Conservation (phyloP, 2,329 filamentous ascomycete species). For the Pseudopithomyces chartarum region DNA sequence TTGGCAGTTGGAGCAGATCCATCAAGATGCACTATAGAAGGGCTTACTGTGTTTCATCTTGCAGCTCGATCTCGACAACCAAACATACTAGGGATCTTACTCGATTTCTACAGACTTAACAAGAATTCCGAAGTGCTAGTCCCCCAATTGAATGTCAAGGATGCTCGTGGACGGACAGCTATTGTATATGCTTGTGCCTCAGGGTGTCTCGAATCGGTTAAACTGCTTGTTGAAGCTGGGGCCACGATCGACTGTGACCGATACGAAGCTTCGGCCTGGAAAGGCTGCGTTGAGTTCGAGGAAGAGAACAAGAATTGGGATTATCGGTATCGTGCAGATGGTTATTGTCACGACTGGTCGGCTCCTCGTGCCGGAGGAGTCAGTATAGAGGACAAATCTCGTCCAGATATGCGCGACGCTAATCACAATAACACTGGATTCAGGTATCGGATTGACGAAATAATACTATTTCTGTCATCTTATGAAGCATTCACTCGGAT, state of each 20-base stretch:
- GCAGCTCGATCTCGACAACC: neutral
- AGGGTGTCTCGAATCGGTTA: neutral
- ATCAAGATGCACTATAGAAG: no score
- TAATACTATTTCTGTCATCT: no score
- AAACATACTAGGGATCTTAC: neutral
- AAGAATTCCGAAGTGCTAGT: neutral
- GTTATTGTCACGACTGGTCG: neutral
- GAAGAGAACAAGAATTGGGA: neutral
- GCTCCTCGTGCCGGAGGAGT: neutral
- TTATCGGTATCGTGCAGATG: neutral
- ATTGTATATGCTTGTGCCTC: neutral
- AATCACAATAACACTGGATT: no score
- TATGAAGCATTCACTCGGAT: no score
- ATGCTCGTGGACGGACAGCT: neutral
- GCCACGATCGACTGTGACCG: neutral
- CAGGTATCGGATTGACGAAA: no score
- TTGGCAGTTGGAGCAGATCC: no score
- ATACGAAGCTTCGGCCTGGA: neutral
- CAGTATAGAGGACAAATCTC: no score
- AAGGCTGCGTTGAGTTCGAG: neutral
- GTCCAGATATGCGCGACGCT: no score
- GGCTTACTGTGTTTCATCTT: no score
- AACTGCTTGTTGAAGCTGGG: neutral
- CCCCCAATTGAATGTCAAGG: neutral
- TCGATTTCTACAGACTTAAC: neutral